These are phyloP conservation scores for Eleusine coracana DNA, from an alignment of 176 grass and related monocot species.

Conservation along the genomic window DNA sequence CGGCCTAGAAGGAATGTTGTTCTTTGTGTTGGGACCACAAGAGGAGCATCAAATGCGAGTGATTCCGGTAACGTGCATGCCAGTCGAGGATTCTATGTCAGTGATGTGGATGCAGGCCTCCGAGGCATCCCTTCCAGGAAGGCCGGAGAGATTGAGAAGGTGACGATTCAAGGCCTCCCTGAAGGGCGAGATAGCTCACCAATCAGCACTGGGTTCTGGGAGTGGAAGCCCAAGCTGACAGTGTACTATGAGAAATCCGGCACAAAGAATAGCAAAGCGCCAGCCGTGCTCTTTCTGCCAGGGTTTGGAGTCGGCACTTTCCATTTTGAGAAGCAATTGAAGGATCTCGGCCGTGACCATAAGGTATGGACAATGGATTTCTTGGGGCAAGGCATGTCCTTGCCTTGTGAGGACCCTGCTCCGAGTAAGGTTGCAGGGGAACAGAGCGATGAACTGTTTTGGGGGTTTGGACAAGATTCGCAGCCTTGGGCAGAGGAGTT, in stretches of 20 bases:
- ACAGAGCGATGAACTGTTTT: conserved; percentile 26
- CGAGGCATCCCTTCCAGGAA: conserved; percentile 51
- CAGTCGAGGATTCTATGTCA: conserved; percentile 41
- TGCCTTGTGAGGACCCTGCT: conserved; percentile 84
- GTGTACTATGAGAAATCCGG: conserved; percentile 91
- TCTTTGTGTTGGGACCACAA: conserved; percentile 41
- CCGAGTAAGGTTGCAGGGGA: conserved; percentile 39
- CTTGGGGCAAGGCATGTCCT: conserved; percentile 83
- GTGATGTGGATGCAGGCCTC: conserved; percentile 54
- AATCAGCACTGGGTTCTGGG: conserved; percentile 85
- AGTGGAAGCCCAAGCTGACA: conserved; percentile 85
- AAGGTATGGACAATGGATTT: conserved; percentile 98
- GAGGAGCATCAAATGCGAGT: conserved; percentile 11
- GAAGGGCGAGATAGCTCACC: conserved; percentile 55
- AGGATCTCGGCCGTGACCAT: conserved; percentile 77
- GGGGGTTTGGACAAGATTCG: conserved; percentile 90
- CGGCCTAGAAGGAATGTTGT: conserved; percentile 43
- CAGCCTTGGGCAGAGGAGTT: conserved; percentile 85
- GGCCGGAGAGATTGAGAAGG: conserved; percentile 34
- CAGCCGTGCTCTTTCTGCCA: conserved; percentile 86
- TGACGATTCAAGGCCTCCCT: conserved; percentile 70
- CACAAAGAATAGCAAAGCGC: conserved; percentile 63
- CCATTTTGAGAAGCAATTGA: conserved; percentile 94
- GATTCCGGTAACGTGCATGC: conserved; percentile 34
- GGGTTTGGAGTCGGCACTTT: conserved; percentile 90